Conservation (phyloP, 441 rosid species). For the Aleurites moluccanus region DNA sequence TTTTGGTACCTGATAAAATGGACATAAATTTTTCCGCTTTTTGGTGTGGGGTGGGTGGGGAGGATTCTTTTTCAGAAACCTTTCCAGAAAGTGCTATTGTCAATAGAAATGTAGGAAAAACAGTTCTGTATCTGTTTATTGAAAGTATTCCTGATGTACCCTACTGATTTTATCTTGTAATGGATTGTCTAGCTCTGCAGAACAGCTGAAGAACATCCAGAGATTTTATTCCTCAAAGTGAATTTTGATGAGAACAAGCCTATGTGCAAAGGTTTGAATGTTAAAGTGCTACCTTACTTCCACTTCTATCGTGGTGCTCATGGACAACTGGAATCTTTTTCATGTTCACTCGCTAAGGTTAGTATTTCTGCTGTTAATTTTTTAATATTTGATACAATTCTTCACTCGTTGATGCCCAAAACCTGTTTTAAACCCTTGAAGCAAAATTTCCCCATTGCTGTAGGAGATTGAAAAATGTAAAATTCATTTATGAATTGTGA, state of each 20-base stretch:
- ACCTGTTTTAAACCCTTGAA: neutral
- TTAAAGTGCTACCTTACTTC: slow-evolving; percentile 89
- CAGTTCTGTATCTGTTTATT: neutral
- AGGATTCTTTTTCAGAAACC: neutral
- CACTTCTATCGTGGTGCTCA: slow-evolving; percentile 94
- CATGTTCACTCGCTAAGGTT: slow-evolving; percentile 97
- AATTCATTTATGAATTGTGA: neutral
- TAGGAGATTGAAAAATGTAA: neutral
- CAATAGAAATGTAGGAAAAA: neutral
- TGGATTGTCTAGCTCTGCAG: slow-evolving; percentile 68
- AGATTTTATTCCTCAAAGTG: slow-evolving; percentile 83
- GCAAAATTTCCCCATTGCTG: neutral
- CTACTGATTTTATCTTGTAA: slow-evolving; percentile 15
- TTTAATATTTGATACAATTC: neutral
- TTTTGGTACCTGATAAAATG: neutral
- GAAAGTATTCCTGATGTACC: neutral
- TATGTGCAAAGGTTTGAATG: slow-evolving; percentile 94
- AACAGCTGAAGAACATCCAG: slow-evolving; percentile 74
- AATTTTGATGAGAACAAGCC: slow-evolving; percentile 94
- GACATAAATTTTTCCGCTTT: neutral
- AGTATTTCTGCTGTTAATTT: slow-evolving; percentile 22
- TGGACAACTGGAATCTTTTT: slow-evolving; percentile 90
- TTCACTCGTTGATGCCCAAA: slow-evolving; percentile 9
- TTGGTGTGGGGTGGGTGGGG: too few species aligned
- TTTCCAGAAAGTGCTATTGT: neutral